Conservation (phyloP, 1,284 basidiomycete species). For the Fomitopsis palustris region DNA sequence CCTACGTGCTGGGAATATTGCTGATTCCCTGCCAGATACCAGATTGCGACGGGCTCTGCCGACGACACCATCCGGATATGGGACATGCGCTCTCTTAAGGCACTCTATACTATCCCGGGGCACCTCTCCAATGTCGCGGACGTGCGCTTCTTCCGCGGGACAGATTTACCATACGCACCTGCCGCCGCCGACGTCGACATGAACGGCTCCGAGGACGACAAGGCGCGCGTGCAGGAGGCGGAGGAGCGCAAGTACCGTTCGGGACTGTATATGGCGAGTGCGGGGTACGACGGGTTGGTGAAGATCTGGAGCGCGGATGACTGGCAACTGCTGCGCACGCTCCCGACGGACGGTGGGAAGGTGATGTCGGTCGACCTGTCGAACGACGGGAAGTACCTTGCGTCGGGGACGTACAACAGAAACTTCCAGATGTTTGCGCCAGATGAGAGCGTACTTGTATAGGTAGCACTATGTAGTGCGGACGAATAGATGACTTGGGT, state of each 20-base stretch:
- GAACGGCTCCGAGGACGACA: conserved; percentile 22
- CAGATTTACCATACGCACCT: conserved; percentile 29
- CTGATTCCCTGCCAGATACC: conserved; percentile 58
- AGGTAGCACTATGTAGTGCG: background rate
- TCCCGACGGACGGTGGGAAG: conserved; percentile 93
- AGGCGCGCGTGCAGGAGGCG: conserved; percentile 12
- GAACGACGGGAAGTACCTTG: conserved; percentile 80
- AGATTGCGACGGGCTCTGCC: conserved; percentile 94
- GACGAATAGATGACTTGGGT: too few species aligned
- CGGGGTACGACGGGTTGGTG: conserved; percentile 94
- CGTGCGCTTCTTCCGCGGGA: conserved; percentile 85
- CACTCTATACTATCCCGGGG: conserved; percentile 95
- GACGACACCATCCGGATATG: conserved; percentile 98
- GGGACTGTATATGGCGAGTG: conserved; percentile 90
- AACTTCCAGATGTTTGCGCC: conserved; percentile 90
- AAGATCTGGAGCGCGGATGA: conserved; percentile 98
- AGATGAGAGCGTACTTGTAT: conserved; percentile 40
- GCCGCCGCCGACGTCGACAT: conserved; percentile 38
- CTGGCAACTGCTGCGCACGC: conserved; percentile 87
- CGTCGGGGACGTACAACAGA: conserved; percentile 88
- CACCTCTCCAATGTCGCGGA: conserved; percentile 95
- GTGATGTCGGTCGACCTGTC: conserved; percentile 97
- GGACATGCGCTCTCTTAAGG: conserved; percentile 92
- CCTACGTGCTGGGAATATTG: background rate
- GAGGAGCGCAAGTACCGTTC: conserved; percentile 76